Conservation (phyloP, 2,329 filamentous ascomycete genomes). For the Pestalotiopsis sp. region DNA sequence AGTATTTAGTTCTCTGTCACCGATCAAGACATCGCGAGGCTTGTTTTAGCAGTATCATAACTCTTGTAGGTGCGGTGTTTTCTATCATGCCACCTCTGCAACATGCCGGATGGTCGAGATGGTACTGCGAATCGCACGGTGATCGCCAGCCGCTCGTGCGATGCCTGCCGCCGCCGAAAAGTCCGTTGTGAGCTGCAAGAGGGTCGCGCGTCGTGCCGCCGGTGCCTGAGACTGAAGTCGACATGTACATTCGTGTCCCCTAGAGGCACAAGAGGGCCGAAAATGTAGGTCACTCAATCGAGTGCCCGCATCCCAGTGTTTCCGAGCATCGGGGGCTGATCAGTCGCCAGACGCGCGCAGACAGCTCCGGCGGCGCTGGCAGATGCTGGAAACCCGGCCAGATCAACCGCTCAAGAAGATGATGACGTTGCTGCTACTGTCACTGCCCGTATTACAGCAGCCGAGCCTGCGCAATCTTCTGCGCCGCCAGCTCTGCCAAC, state of each 20-base stretch:
- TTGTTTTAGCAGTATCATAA: too few relatives aligned
- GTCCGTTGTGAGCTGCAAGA: neutral
- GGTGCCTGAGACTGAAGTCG: neutral
- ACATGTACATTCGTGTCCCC: slow-evolving; percentile 2
- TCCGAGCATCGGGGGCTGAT: neutral
- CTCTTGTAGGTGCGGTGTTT: neutral
- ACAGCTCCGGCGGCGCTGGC: neutral
- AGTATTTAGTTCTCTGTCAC: too few relatives aligned
- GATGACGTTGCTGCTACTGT: neutral
- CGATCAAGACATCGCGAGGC: too few relatives aligned
- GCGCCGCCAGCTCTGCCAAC: neutral
- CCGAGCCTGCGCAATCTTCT: neutral
- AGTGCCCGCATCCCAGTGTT: neutral
- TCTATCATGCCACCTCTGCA: neutral
- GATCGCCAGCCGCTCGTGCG: slow-evolving; percentile 4
- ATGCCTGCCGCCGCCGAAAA: neutral
- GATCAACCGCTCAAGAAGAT: neutral
- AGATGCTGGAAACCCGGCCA: neutral
- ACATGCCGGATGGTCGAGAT: neutral
- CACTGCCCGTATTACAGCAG: neutral
- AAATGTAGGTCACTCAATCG: neutral
- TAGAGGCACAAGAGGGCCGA: neutral
- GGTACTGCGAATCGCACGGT: neutral
- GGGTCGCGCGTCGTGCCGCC: neutral
- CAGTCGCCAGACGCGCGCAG: neutral